Percentiles rank a stretch among this genome's conserved stretches.
phyloP scores from a whole-genome alignment of 768 basidiomycete species.

The Tremella yokohamensis region DNA sequence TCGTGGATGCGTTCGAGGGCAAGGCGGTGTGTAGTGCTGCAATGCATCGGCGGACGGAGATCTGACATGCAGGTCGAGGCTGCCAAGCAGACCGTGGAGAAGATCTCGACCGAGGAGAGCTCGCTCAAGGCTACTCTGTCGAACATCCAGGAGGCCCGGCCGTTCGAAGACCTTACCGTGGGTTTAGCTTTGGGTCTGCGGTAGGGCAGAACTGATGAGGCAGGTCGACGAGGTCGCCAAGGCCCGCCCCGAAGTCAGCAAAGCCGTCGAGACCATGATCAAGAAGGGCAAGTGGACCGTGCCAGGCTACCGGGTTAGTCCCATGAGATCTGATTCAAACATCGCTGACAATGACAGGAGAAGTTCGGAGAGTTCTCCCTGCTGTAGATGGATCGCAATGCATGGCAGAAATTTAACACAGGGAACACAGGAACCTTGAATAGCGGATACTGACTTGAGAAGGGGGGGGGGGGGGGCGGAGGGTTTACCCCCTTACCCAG shows the following conservation, averaged over 20 bases:
- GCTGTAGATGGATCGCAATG: slow-evolving; percentile 58
- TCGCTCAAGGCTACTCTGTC: slow-evolving; percentile 87
- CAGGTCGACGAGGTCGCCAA: slow-evolving; percentile 84
- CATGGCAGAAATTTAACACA: background rate
- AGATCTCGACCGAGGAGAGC: slow-evolving; percentile 86
- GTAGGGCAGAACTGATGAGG: slow-evolving; percentile 5
- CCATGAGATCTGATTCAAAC: slow-evolving; percentile 58
- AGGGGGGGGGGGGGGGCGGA: too few species aligned
- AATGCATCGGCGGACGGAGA: background rate
- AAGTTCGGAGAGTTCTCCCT: slow-evolving; percentile 93
- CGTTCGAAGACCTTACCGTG: slow-evolving; percentile 94
- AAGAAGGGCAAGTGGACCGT: slow-evolving; percentile 99
- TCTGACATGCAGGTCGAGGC: slow-evolving; percentile 65
- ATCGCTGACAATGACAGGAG: slow-evolving; percentile 60
- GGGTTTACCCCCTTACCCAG: too few species aligned
- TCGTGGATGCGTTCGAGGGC: slow-evolving; percentile 91
- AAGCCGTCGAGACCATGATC: slow-evolving; percentile 85
- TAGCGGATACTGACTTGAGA: too few species aligned
- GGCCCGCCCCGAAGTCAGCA: slow-evolving; percentile 85
- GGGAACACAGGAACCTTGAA: too few species aligned
- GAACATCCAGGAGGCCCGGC: slow-evolving; percentile 95
- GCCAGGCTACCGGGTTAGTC: slow-evolving; percentile 62
- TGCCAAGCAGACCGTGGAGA: slow-evolving; percentile 80
- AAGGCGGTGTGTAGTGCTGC: slow-evolving; percentile 73
- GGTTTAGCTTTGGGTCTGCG: slow-evolving; percentile 45